These are phyloP conservation scores for Pythium pyrilobum DNA, from an alignment of 352 stramenopile genomes.

Conservation along the genomic window DNA sequence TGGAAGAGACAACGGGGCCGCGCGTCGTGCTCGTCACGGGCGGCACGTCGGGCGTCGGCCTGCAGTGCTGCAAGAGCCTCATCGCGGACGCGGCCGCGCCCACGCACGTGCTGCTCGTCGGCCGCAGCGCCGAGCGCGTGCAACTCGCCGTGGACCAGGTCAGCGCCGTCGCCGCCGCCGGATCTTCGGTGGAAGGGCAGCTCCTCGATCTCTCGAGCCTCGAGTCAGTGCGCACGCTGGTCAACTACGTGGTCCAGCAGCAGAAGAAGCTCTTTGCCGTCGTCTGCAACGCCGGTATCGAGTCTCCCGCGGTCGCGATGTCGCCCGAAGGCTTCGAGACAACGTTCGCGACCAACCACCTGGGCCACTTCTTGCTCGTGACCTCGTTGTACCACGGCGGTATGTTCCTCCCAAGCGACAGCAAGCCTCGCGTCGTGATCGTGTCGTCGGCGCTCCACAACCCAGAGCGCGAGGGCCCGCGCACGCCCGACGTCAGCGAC, in stretches of 20 bases:
- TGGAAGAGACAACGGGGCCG: background rate
- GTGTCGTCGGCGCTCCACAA: constrained; percentile 29
- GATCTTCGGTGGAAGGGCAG: constrained; percentile 9
- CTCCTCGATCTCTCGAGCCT: constrained; percentile 24
- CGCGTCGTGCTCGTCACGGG: constrained; percentile 29
- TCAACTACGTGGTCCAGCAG: constrained; percentile 19
- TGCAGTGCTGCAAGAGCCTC: constrained; percentile 27
- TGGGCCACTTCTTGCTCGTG: constrained; percentile 34
- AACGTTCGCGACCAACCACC: constrained; percentile 37
- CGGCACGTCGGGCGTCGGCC: constrained; percentile 27
- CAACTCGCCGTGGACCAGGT: constrained; percentile 17
- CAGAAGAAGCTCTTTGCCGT: constrained; percentile 26
- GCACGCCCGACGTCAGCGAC: constrained; percentile 25
- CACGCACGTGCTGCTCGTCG: constrained; percentile 25
- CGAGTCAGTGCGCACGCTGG: constrained; percentile 19
- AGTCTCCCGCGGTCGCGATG: constrained; percentile 16
- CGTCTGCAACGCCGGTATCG: constrained; percentile 33
- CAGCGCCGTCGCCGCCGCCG: constrained; percentile 1
- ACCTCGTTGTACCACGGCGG: constrained; percentile 21
- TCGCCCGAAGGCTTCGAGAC: constrained; percentile 31
- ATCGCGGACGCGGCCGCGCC: background rate
- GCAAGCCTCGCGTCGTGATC: constrained; percentile 28
- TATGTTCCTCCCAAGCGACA: constrained; percentile 13
- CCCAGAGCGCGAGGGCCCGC: constrained; percentile 1
- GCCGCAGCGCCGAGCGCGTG: constrained; percentile 18